A percentile compares a stretch with the other conserved stretches of the same genome.
Evolutionary conservation across 192 early-diverging fungal genomes (phyloP).

Genomic region (Phycomyces nitens): DNA sequence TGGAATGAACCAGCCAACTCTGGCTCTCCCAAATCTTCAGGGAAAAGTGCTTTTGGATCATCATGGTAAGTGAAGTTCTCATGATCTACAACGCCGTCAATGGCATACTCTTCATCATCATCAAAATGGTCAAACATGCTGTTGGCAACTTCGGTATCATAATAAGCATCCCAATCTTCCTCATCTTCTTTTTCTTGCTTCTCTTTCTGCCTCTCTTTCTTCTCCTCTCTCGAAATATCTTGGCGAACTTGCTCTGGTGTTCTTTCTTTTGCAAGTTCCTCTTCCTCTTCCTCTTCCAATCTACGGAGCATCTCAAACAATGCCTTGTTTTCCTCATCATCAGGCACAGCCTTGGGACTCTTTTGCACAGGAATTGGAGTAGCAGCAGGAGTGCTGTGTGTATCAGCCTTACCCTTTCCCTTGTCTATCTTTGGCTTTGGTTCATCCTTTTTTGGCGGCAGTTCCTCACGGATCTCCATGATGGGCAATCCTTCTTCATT

Average conservation of each 20-base stretch:
- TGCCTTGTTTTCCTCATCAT: constrained; percentile 55
- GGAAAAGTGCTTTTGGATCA: background rate
- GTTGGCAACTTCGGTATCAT: constrained; percentile 37
- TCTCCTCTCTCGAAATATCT: constrained; percentile 35
- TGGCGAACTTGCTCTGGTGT: constrained; percentile 25
- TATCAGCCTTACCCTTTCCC: background rate
- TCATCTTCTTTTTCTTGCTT: constrained; percentile 41
- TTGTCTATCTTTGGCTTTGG: constrained; percentile 3
- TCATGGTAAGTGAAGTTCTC: constrained; percentile 32
- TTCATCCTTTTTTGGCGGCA: constrained; percentile 46
- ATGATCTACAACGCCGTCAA: constrained; percentile 26
- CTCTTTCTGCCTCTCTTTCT: constrained; percentile 40
- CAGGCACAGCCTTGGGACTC: too few species aligned
- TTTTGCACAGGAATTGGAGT: constrained; percentile 10
- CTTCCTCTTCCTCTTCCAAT: constrained; percentile 60
- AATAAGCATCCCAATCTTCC: constrained; percentile 43
- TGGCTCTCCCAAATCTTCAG: constrained; percentile 11
- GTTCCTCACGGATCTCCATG: constrained; percentile 68
- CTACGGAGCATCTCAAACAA: constrained; percentile 54
- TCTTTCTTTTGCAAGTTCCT: constrained; percentile 38
- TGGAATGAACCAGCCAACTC: background rate
- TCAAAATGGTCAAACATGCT: constrained; percentile 37
- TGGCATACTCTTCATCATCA: constrained; percentile 41
- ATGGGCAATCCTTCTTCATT: constrained; percentile 78
- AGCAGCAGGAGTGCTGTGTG: too few species aligned